Conservation (phyloP, 805 yeast genomes). For the Spathaspora girioi region DNA sequence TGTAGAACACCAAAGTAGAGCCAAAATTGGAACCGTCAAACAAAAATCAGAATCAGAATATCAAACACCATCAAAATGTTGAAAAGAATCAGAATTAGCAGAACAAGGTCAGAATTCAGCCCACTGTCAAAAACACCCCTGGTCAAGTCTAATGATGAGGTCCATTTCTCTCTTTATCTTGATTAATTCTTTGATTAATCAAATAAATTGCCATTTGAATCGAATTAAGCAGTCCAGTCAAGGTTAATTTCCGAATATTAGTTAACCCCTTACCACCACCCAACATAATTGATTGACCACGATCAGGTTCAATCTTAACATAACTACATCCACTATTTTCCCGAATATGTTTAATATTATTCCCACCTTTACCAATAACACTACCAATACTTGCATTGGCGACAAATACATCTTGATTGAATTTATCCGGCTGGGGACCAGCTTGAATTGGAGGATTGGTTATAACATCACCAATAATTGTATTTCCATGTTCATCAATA, state of each 20-base stretch:
- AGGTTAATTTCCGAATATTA: constrained; percentile 53
- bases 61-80: too few relatives aligned
- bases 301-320: constrained; percentile 65
- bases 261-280: constrained; percentile 43
- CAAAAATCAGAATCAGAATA: not conserved
- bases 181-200: constrained; percentile 68
- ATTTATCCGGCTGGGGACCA: constrained; percentile 41
- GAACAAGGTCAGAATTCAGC: too few relatives aligned
- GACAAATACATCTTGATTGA: constrained; percentile 67
- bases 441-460: constrained; percentile 35
- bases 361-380: constrained; percentile 84
- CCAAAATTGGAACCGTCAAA: not conserved
- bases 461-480: constrained; percentile 41
- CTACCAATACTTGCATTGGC: constrained; percentile 79
- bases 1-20: not conserved
- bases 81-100: not conserved
- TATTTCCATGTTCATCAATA: constrained; percentile 44
- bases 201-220: constrained; percentile 70
- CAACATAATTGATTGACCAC: constrained; percentile 45
- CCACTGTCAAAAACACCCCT: too few relatives aligned
- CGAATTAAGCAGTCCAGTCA: constrained; percentile 64
- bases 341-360: constrained; percentile 73
- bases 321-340: constrained; percentile 69
- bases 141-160: not conserved
- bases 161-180: constrained; percentile 53